phyloP scores from a whole-genome alignment of 2,329 filamentous ascomycete genomes.

The Boeremia lycopersici region DNA sequence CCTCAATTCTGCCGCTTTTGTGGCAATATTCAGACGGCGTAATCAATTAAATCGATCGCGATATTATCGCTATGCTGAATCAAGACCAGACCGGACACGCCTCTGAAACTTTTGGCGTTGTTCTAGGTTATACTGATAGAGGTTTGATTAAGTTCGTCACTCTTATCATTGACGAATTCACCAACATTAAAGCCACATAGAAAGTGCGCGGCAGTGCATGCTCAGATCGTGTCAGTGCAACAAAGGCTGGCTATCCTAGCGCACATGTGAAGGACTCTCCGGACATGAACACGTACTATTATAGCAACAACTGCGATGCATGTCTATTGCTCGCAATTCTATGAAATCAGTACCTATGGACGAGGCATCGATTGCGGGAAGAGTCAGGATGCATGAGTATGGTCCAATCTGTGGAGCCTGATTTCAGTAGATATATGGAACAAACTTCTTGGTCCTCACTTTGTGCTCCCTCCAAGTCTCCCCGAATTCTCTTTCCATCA shows the following conservation, averaged over 20 bases:
- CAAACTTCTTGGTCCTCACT: constrained; percentile 54
- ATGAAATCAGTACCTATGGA: no score
- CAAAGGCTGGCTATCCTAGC: no score
- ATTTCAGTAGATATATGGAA: constrained; percentile 44
- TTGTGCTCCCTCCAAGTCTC: constrained; percentile 58
- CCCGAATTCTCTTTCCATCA: constrained; percentile 57
- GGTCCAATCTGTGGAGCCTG: background rate
- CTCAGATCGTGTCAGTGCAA: no score
- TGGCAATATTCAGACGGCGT: no score
- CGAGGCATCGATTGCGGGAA: no score
- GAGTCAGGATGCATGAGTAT: no score
- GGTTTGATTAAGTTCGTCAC: background rate
- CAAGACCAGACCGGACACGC: no score
- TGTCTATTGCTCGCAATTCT: no score
- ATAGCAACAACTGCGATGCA: no score
- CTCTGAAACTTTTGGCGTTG: background rate
- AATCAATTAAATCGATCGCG: no score
- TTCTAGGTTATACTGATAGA: background rate
- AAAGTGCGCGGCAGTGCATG: background rate
- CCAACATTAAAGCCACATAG: no score
- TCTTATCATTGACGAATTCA: background rate
- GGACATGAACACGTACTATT: background rate
- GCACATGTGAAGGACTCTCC: background rate
- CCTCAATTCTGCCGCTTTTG: background rate
- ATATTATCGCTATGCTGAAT: no score